Evolutionary conservation across 1,284 basidiomycete species (phyloP), one percentile per base, ranked within the genome.

Genomic region (Trametes hirsuta): DNA sequence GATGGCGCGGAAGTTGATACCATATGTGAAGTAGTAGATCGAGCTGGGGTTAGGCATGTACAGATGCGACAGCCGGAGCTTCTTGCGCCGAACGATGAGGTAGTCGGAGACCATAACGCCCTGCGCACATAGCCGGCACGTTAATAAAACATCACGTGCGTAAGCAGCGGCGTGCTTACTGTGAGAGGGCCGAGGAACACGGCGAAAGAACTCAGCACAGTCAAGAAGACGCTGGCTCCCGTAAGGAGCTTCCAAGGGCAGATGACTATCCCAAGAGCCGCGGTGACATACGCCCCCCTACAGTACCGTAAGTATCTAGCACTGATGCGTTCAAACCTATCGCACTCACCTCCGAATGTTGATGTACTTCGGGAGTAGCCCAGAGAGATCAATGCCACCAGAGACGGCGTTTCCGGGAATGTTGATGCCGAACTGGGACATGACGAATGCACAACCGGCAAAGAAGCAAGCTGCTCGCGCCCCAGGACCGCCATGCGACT

Each of bases 391-490:
- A 39, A 68, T 66, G 1, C 67, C 67, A 3, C 65, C 65, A 0
- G 67, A 66, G 11, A 65, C 52, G 18, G 65, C 54, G 22, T 68
- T 68, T 2, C 67, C 65, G 3, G 67, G 61, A 3, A 68, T 56
- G 56, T 68, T 68, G 58, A 68, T 68, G 12, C 67, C 67, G 9
- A 66, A 58, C 53, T 68, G 67, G n/a, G 67, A 60, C 15, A 68
- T 11, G 1, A 65, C 61, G 50, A 66, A 68, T n/a, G 59, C 65
- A 42, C 63, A 62, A 0, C 63, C 67, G 1, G 61, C 65, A 49
- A 68, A 68, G 60, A 68, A 66, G 24, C 63, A 66, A 15, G 67
- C 65, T 3, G 63, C 67, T 3, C 67, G 63, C 4, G 67, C 59
- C 2, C 67, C 61, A 3, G 67, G 57, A 1, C 67, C 65, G 0